These are phyloP conservation scores for Fusarium staphyleae DNA, from an alignment of 2,329 filamentous ascomycete species.

Conservation along the genomic window DNA sequence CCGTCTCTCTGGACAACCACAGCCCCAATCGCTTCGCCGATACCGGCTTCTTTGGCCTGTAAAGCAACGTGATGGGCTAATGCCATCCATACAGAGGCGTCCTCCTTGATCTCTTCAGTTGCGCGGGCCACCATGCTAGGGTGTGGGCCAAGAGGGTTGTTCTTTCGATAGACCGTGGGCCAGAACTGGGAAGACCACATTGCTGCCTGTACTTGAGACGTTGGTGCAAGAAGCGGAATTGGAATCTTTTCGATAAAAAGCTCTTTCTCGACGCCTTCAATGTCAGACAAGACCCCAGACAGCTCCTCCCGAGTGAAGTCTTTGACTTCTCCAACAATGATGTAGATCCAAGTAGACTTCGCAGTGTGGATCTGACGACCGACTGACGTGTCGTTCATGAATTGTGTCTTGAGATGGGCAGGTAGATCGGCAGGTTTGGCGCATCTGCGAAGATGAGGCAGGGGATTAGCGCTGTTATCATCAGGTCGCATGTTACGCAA, in stretches of 20 bases:
- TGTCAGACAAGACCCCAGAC: slow-evolving; percentile 51
- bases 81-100: slow-evolving; percentile 71
- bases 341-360: slow-evolving; percentile 67
- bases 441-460: slow-evolving; percentile 77
- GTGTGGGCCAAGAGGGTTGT: slow-evolving; percentile 85
- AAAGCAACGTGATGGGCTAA: slow-evolving; percentile 70
- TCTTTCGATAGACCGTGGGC: slow-evolving; percentile 87
- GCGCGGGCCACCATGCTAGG: slow-evolving; percentile 75
- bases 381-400: slow-evolving; percentile 63
- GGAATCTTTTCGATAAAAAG: slow-evolving; percentile 68
- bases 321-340: slow-evolving; percentile 60
- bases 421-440: slow-evolving; percentile 75
- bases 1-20: slow-evolving; percentile 73
- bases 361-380: slow-evolving; percentile 65
- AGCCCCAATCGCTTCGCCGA: slow-evolving; percentile 75
- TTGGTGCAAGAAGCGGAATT: slow-evolving; percentile 77
- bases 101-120: slow-evolving; percentile 70
- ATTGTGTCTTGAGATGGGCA: slow-evolving; percentile 66
- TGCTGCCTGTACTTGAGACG: slow-evolving; percentile 75
- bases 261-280: slow-evolving; percentile 60
- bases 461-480: slow-evolving; percentile 65
- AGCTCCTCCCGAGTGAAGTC: slow-evolving; percentile 63
- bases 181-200: slow-evolving; percentile 80
- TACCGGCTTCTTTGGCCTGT: slow-evolving; percentile 62
- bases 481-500: slow-evolving; percentile 64